Evolutionary conservation across 164 flowering plant genomes (phyloP).

Genomic region (Aristolochia fimbriata): DNA sequence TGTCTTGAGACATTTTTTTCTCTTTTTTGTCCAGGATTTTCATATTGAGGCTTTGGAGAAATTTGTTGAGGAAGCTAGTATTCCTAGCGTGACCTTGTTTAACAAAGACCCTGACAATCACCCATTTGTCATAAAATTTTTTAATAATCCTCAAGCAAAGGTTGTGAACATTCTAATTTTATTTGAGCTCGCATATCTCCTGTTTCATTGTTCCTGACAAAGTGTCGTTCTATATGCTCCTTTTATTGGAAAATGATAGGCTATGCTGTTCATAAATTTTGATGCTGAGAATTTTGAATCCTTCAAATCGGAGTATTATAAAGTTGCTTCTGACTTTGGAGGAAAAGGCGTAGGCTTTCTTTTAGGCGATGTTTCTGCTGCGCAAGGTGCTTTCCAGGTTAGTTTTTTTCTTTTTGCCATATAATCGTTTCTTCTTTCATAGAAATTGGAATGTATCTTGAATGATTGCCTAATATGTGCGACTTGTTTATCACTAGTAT

Average conservation of each 20-base stretch:
- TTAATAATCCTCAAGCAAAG: slow-evolving; percentile 57
- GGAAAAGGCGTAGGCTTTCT: slow-evolving; percentile 56
- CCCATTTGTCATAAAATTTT: slow-evolving; percentile 62
- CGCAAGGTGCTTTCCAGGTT: slow-evolving; percentile 76
- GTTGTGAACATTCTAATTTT: slow-evolving; percentile 20
- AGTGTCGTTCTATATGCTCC: not conserved
- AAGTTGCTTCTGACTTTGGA: slow-evolving; percentile 47
- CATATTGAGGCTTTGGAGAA: slow-evolving; percentile 52
- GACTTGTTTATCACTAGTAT: slow-evolving; percentile 36
- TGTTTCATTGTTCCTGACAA: not conserved
- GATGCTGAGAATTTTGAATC: slow-evolving; percentile 37
- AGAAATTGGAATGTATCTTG: no score
- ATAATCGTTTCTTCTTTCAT: not conserved
- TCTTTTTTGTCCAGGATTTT: slow-evolving; percentile 45
- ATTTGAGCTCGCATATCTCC: not conserved
- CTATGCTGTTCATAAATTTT: slow-evolving; percentile 65
- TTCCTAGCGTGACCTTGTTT: slow-evolving; percentile 51
- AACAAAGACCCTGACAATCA: slow-evolving; percentile 63
- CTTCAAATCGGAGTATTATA: slow-evolving; percentile 45
- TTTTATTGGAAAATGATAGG: slow-evolving; percentile 28
- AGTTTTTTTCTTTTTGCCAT: slow-evolving; percentile 1
- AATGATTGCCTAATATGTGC: not conserved
- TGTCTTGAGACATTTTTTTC: not conserved
- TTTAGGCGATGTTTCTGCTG: slow-evolving; percentile 68
- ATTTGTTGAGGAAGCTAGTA: slow-evolving; percentile 64